Percentiles rank a stretch among this genome's conserved stretches.
Conservation (phyloP, 768 basidiomycete genomes). For the Boletales sp. region DNA sequence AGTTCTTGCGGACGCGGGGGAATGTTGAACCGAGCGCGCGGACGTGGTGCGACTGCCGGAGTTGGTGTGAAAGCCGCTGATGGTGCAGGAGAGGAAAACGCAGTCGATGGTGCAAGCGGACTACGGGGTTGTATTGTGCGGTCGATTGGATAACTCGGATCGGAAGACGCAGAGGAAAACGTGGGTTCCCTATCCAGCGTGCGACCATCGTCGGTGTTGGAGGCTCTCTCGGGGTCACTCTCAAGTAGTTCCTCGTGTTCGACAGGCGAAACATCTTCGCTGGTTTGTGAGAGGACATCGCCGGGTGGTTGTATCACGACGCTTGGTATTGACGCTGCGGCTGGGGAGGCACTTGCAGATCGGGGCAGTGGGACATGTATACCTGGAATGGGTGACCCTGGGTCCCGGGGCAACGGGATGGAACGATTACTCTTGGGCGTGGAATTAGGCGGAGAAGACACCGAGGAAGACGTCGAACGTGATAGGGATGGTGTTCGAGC, state of each 20-base stretch:
- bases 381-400: conserved; percentile 47
- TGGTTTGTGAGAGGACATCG: conserved; percentile 12
- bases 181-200: conserved; percentile 51
- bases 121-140: conserved; percentile 24
- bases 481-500: conserved; percentile 67
- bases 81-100: conserved; percentile 52
- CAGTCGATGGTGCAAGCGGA: conserved; percentile 38
- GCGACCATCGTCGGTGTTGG: conserved; percentile 25
- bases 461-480: conserved; percentile 49
- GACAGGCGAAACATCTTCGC: neutral
- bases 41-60: conserved; percentile 58
- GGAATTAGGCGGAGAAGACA: conserved; percentile 58
- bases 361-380: conserved; percentile 49
- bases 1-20: conserved; percentile 43
- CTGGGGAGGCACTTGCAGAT: conserved; percentile 49
- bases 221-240: conserved; percentile 20
- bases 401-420: conserved; percentile 34
- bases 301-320: conserved; percentile 20
- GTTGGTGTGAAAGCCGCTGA: conserved; percentile 66
- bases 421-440: conserved; percentile 60
- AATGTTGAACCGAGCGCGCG: conserved; percentile 59
- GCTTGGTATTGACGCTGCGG: conserved; percentile 28
- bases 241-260: conserved; percentile 10
- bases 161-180: conserved; percentile 65
- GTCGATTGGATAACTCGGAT: conserved; percentile 30